These are phyloP conservation scores for Penicillium sp. DNA, from an alignment of 2,329 filamentous ascomycete species.

Conservation along the genomic window DNA sequence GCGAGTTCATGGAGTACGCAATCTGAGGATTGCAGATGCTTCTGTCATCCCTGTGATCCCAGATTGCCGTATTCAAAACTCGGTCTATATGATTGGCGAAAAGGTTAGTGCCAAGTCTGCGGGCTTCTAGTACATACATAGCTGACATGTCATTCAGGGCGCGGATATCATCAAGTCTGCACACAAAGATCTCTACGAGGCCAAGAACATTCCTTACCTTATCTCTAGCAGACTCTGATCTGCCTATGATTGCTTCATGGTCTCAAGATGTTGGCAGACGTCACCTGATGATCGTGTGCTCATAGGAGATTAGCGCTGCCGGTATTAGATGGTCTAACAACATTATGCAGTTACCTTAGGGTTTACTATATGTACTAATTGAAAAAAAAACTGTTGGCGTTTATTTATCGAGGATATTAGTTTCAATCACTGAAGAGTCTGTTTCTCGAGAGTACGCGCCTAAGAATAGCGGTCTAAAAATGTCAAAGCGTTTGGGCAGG, in stretches of 20 bases:
- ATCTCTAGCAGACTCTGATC: constrained; percentile 20
- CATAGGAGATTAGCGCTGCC: too few relatives aligned
- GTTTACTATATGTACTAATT: background rate
- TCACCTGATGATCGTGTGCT: too few relatives aligned
- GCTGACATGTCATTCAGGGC: constrained; percentile 17
- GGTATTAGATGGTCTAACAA: too few relatives aligned
- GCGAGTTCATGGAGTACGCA: constrained; percentile 53
- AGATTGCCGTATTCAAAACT: constrained; percentile 59
- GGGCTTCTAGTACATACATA: background rate
- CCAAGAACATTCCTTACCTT: constrained; percentile 21
- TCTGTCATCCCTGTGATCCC: constrained; percentile 55
- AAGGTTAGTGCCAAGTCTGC: constrained; percentile 29
- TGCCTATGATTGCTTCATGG: background rate
- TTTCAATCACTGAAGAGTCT: too few relatives aligned
- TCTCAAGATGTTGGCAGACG: too few relatives aligned
- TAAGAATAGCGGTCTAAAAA: too few relatives aligned
- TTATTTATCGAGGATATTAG: too few relatives aligned
- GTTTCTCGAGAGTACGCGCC: too few relatives aligned
- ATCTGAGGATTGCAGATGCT: constrained; percentile 55
- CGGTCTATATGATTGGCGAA: constrained; percentile 61
- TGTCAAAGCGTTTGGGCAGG: too few relatives aligned
- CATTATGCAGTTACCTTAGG: too few relatives aligned
- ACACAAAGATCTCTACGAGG: constrained; percentile 27
- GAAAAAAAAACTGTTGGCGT: too few relatives aligned
- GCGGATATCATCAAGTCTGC: constrained; percentile 31